A percentile compares a stretch with the other conserved stretches of the same genome.
Conservation (phyloP, 768 basidiomycete genomes). For the Psilocybe cubensis region DNA sequence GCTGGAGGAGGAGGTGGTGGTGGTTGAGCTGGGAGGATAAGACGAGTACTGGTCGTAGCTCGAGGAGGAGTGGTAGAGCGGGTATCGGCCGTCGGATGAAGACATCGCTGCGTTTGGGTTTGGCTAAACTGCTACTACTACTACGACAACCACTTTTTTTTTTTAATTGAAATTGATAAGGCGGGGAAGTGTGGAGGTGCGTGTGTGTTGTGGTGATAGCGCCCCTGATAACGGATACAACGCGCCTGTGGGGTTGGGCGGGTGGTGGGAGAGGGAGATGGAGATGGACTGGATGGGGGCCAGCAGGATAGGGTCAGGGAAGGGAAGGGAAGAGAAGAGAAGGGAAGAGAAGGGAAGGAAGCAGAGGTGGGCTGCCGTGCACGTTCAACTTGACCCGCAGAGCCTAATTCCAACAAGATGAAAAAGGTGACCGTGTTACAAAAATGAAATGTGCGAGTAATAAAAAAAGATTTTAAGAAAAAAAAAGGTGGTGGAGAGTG, state of each 20-base stretch:
- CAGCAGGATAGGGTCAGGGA: too few relatives aligned
- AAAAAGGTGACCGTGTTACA: too few relatives aligned
- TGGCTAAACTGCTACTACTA: background rate
- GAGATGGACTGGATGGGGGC: too few relatives aligned
- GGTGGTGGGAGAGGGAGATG: background rate
- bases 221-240: background rate
- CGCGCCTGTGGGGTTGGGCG: background rate
- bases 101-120: constrained; percentile 41
- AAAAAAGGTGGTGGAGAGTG: too few relatives aligned
- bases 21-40: constrained; percentile 10
- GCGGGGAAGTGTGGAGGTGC: background rate
- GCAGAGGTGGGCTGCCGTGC: too few relatives aligned
- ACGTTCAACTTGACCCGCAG: too few relatives aligned
- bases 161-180: constrained; percentile 7
- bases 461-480: too few relatives aligned
- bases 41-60: constrained; percentile 44
- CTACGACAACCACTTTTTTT: too few relatives aligned
- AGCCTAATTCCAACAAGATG: constrained; percentile 4
- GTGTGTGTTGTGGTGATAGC: background rate
- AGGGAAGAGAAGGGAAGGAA: too few relatives aligned
- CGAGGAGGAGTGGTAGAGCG: constrained; percentile 53
- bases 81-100: constrained; percentile 50
- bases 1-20: constrained; percentile 18
- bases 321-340: too few relatives aligned
- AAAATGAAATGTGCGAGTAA: too few relatives aligned